These are phyloP conservation scores for Fomitopsis serialis DNA, from an alignment of 768 basidiomycete species.

Conservation along the genomic window DNA sequence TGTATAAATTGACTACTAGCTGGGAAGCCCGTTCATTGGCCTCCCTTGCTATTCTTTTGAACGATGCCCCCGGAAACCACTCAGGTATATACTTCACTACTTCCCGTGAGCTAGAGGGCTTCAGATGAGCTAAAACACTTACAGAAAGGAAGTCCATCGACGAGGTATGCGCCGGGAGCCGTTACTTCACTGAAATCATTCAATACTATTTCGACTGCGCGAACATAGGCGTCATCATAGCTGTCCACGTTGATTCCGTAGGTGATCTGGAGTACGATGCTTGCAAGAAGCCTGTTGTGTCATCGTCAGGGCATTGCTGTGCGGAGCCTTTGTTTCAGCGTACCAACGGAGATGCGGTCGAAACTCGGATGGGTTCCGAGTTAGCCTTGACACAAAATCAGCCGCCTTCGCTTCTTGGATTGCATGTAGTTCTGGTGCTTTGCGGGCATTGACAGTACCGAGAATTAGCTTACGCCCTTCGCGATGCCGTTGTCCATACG, in stretches of 20 bases:
- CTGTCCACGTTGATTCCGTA: slow-evolving; percentile 25
- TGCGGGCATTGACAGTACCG: neutral
- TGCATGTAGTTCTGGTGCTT: neutral
- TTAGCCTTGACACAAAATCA: neutral
- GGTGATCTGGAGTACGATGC: slow-evolving; percentile 9
- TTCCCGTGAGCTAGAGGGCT: neutral
- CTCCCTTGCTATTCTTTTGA: slow-evolving; percentile 5
- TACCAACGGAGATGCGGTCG: slow-evolving; percentile 2
- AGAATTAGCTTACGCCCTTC: slow-evolving; percentile 1
- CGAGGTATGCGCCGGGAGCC: slow-evolving; percentile 21
- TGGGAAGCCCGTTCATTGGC: neutral
- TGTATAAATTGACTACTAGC: neutral
- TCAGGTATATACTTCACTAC: slow-evolving; percentile 9
- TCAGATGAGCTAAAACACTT: too few species aligned
- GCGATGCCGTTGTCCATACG: neutral
- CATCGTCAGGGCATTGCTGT: neutral
- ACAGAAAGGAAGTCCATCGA: slow-evolving; percentile 25
- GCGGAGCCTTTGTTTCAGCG: slow-evolving; percentile 1
- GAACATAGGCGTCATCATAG: slow-evolving; percentile 21
- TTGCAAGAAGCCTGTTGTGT: slow-evolving; percentile 1
- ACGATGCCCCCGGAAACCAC: slow-evolving; percentile 14
- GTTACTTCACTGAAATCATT: slow-evolving; percentile 19
- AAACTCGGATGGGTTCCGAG: neutral
- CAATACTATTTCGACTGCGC: slow-evolving; percentile 19
- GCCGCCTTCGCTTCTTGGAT: neutral